These are phyloP conservation scores for Aspergillus calidoustus DNA, from an alignment of 2,329 filamentous ascomycete genomes.

Conservation along the genomic window DNA sequence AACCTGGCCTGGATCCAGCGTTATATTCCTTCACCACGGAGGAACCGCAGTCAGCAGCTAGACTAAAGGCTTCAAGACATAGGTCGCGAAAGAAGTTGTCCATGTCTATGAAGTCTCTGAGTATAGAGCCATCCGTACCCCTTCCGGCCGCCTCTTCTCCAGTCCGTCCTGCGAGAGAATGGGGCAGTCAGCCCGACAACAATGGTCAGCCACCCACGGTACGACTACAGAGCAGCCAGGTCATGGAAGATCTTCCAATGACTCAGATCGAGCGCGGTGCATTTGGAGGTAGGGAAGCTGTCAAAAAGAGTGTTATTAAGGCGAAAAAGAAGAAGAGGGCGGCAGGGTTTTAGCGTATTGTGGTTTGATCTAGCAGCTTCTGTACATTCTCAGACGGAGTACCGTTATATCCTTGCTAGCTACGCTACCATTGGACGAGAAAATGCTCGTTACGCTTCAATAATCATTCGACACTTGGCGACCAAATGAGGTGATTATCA, in stretches of 20 bases:
- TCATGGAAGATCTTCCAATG: slow-evolving; percentile 40
- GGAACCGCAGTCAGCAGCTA: slow-evolving; percentile 22
- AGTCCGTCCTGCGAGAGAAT: slow-evolving; percentile 30
- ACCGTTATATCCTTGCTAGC: background rate
- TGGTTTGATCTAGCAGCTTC: background rate
- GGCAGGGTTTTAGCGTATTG: slow-evolving; percentile 43
- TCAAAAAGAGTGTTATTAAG: slow-evolving; percentile 33
- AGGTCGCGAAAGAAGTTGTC: slow-evolving; percentile 34
- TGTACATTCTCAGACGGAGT: background rate
- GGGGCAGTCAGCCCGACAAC: slow-evolving; percentile 41
- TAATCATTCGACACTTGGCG: background rate
- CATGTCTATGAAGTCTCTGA: slow-evolving; percentile 23
- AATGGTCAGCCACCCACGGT: slow-evolving; percentile 21
- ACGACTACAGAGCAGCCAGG: slow-evolving; percentile 41
- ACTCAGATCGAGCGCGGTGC: slow-evolving; percentile 46
- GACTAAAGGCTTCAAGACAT: slow-evolving; percentile 26
- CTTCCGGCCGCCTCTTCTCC: slow-evolving; percentile 31
- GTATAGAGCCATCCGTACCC: slow-evolving; percentile 21
- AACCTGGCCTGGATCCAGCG: slow-evolving; percentile 36
- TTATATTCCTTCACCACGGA: slow-evolving; percentile 35
- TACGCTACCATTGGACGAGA: background rate
- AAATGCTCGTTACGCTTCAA: background rate
- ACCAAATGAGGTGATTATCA: slow-evolving; percentile 10
- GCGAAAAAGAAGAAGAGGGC: slow-evolving; percentile 45
- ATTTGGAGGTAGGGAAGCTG: slow-evolving; percentile 43